A percentile compares a stretch with the other conserved stretches of the same genome.
These are phyloP conservation scores for Cladosporium colombiae DNA, from an alignment of 2,329 filamentous ascomycete species.

Conservation along the genomic window DNA sequence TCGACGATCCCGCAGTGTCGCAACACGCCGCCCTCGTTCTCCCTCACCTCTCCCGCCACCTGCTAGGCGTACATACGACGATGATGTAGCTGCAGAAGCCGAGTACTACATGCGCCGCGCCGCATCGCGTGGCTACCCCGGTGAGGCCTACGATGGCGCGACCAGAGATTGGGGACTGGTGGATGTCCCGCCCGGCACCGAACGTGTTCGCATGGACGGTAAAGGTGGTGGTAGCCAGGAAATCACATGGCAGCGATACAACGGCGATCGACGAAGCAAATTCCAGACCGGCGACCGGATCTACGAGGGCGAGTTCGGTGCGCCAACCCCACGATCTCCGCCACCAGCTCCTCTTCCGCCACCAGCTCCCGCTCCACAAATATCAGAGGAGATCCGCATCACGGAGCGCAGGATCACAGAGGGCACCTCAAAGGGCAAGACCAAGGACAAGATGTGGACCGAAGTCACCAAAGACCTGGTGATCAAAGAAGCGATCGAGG, in stretches of 20 bases:
- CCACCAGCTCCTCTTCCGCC: constrained; percentile 31
- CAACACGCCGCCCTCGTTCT: constrained; percentile 40
- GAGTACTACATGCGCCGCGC: constrained; percentile 68
- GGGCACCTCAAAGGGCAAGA: constrained; percentile 24
- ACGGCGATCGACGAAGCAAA: constrained; percentile 71
- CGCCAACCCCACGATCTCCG: constrained; percentile 23
- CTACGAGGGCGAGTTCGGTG: constrained; percentile 47
- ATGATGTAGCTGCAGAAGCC: constrained; percentile 55
- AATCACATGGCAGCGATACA: constrained; percentile 77
- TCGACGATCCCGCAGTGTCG: constrained; percentile 28
- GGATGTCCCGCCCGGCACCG: constrained; percentile 80
- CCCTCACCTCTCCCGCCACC: constrained; percentile 24
- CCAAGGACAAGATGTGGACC: constrained; percentile 72
- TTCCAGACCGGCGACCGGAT: constrained; percentile 69
- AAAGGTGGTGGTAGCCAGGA: constrained; percentile 73
- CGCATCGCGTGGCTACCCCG: constrained; percentile 66
- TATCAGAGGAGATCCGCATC: constrained; percentile 45
- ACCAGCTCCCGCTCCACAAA: constrained; percentile 25
- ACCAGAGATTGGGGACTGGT: constrained; percentile 79
- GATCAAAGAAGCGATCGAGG: constrained; percentile 79
- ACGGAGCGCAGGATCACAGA: constrained; percentile 20
- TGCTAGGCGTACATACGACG: constrained; percentile 54
- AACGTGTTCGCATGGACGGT: constrained; percentile 80
- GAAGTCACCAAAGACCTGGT: constrained; percentile 95
- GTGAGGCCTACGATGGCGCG: constrained; percentile 72